Base-by-base conservation (phyloP, 2,329 filamentous ascomycete genomes). In the Mycosphaerelloides madeirae region DNA sequence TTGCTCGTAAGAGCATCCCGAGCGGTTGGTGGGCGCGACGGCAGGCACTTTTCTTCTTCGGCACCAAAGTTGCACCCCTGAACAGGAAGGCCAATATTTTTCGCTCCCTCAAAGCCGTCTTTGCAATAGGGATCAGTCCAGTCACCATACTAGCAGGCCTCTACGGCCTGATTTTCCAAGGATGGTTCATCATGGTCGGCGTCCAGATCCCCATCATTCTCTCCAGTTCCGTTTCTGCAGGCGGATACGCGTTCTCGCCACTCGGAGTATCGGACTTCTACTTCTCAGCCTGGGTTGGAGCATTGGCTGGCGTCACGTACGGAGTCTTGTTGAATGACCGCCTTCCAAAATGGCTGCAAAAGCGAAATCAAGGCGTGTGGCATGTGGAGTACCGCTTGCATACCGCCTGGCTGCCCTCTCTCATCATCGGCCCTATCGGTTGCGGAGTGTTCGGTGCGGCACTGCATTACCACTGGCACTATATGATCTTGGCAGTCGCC, bases 391-490 rank as follows among this genome's bases (percentile, higher is more conserved):
- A 39, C 31, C 35, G 42, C 28, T 31, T 44, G 3, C 31, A 39
- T 12, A 14, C 42, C n/a, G 31, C 33, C 35, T 39, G 29, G 35
- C 19, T 44, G 15, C 35, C 35, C 16, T 33, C 35, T 18, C 35
- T 38, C 18, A 39, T 44, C 29, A 19, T 39, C 11, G 31, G 29
- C 2, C 42, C 42, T 12, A 34, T 44, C 18, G 42, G 42, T 3
- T 39, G 35, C 29, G 42, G 42, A 11, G 14, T 44, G 3, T 38
- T 44, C 19, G 35, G 42, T 11, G 42, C 42, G 2, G 42, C 42
- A 6, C 31, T 44, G 29, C 16, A 44, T 4, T 39, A 44, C 31
- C 42, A 44, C 37, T 35, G 32, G 35, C 42, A 44, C 35, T 44
- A 44, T 29, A 38, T 39, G 14, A 29, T 44, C 42, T 31, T 44